Percentiles rank a stretch among this genome's conserved stretches.
Conservation (phyloP, 495 filamentous ascomycete genomes). For the Achaetomiella virescens region DNA sequence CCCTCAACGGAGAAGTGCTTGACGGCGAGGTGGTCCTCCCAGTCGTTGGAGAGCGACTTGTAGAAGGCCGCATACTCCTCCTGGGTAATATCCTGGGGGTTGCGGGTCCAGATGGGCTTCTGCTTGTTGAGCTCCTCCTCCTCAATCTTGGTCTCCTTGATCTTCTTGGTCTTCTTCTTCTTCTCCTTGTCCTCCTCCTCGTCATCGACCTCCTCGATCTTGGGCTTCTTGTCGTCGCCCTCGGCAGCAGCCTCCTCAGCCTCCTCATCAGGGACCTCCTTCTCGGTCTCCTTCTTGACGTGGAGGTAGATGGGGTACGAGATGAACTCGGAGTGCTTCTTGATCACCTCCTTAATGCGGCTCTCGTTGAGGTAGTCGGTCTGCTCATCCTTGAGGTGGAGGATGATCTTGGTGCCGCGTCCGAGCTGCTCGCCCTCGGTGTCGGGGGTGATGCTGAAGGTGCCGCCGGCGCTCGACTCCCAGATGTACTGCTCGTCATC, state of each 20-base stretch:
- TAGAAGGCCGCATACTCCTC: conserved; percentile 99
- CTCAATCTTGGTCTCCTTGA: conserved; percentile 97
- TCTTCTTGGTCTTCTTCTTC: conserved; percentile 98
- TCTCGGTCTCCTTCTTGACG: conserved; percentile 98
- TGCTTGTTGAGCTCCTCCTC: conserved; percentile 98
- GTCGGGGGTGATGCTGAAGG: conserved; percentile 89
- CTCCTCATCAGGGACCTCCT: conserved; percentile 95
- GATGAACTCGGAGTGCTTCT: conserved; percentile 99
- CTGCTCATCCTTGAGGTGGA: conserved; percentile 99
- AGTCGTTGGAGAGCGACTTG: conserved; percentile 99
- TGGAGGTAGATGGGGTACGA: conserved; percentile 99
- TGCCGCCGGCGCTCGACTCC: conserved; percentile 96
- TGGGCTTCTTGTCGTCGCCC: conserved; percentile 75
- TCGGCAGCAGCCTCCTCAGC: conserved; percentile 64
- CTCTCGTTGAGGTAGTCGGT: conserved; percentile 95
- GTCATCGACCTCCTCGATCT: conserved; percentile 73
- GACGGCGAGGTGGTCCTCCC: conserved; percentile 98
- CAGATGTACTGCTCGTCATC: conserved; percentile 99
- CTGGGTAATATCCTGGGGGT: conserved; percentile 87
- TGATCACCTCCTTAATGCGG: conserved; percentile 99
- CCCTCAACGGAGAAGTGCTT: conserved; percentile 99
- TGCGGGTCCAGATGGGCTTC: conserved; percentile 99
- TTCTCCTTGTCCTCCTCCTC: conserved; percentile 78
- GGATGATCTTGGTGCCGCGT: conserved; percentile 95
- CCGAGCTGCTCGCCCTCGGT: conserved; percentile 85